Conservation (phyloP, 768 basidiomycete genomes). For the Piloderma croceum region DNA sequence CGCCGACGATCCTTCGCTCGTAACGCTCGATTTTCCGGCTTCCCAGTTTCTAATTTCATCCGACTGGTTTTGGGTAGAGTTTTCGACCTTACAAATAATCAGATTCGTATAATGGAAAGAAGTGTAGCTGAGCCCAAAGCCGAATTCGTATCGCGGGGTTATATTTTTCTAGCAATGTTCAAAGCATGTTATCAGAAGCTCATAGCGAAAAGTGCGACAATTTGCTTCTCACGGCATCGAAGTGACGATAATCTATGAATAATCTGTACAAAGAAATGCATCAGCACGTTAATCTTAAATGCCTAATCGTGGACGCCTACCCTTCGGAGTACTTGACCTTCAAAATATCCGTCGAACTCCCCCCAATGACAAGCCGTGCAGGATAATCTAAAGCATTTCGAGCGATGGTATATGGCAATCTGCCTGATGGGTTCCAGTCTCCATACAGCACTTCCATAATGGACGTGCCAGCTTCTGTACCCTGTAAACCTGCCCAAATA, state of each 20-base stretch:
- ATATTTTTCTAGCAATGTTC: slow-evolving; percentile 49
- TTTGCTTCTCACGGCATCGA: slow-evolving; percentile 50
- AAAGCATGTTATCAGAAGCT: neutral
- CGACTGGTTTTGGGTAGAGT: slow-evolving; percentile 32
- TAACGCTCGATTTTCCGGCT: slow-evolving; percentile 48
- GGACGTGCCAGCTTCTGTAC: slow-evolving; percentile 64
- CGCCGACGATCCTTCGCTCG: slow-evolving; percentile 51
- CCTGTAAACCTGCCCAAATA: slow-evolving; percentile 64
- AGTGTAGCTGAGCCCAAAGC: slow-evolving; percentile 86
- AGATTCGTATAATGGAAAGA: slow-evolving; percentile 67
- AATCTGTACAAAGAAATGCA: slow-evolving; percentile 37
- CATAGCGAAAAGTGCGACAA: slow-evolving; percentile 5
- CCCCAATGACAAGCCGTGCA: slow-evolving; percentile 41
- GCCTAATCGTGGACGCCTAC: slow-evolving; percentile 29
- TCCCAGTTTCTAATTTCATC: slow-evolving; percentile 49
- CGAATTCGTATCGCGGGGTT: slow-evolving; percentile 81
- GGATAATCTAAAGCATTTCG: slow-evolving; percentile 53
- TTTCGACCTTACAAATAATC: slow-evolving; percentile 32
- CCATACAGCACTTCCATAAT: slow-evolving; percentile 72
- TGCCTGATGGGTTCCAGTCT: slow-evolving; percentile 59
- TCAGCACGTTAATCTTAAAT: no score
- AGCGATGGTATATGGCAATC: slow-evolving; percentile 73
- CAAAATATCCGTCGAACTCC: slow-evolving; percentile 32
- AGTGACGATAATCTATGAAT: slow-evolving; percentile 68
- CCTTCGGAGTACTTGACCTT: slow-evolving; percentile 56